Base-by-base conservation (phyloP, 2,329 filamentous ascomycete genomes). In the Nothopassalora personata region DNA sequence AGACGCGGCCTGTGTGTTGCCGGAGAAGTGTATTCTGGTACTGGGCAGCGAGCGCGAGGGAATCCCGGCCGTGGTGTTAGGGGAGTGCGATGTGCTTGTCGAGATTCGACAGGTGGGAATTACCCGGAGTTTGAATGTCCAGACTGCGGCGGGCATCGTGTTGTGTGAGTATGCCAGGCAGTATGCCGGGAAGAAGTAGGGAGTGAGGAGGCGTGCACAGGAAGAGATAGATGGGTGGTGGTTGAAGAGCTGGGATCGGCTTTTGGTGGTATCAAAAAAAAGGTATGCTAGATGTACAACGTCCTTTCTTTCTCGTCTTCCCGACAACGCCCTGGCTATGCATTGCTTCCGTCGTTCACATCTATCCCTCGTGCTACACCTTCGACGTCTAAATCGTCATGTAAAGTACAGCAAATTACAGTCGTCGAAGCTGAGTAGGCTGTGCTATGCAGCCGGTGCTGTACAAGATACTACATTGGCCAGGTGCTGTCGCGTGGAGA, bases 111-210 rank as follows among this genome's bases (percentile, higher is more conserved):
- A 82, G 61, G 72, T 75, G 52, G 80, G 80, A 0, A 73, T 81
- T 6, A 82, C 80, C 33, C 73, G 80, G 64, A 81, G 79, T 66
- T 70, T 83, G 71, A 83, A 83, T 68, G 80, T 83, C 60, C 80
- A 83, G 71, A 82, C 80, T 27, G 80, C 80, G 11, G 79, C 77
- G 13, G 79, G 75, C 0, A 77, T 81, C 57, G 79, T 80, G 48
- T 64, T 81, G 39, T 81, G 76, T 67, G 80, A 83, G 67, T 81
- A 77, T 71, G 75, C 73, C 68, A 75, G 79, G 62, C 76, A 79
- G 64, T 52, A 57, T 52, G 28, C 23, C 33, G 19, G 23, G 27
- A 43, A 43, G 52, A 43, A 15, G 3, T 43, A 43, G 39, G 6
- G 15, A 8, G 11, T 5, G 31, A 34, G 7, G 11, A 34, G 39